These are phyloP conservation scores for Angomonas ambiguus DNA, from an alignment of 208 protist genomes.

Conservation along the genomic window DNA sequence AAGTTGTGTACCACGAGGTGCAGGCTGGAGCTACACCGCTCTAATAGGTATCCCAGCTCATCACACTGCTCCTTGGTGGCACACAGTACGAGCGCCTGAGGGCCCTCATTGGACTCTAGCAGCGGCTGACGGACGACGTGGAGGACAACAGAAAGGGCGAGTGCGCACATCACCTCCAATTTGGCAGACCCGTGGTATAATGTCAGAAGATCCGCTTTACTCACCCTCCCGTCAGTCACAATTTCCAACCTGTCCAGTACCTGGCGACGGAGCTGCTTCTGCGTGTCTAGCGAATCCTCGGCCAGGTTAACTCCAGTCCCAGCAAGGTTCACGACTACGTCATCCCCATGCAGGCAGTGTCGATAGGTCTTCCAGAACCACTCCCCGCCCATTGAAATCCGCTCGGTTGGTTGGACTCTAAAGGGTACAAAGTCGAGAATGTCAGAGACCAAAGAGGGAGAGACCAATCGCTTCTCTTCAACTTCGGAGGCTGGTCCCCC, in stretches of 20 bases:
- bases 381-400: slow-evolving; percentile 30
- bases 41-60: slow-evolving; percentile 41
- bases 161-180: slow-evolving; percentile 55
- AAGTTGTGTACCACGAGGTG: slow-evolving; percentile 81
- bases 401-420: not conserved
- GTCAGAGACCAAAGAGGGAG: slow-evolving; percentile 33
- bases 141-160: slow-evolving; percentile 50
- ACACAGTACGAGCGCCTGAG: slow-evolving; percentile 63
- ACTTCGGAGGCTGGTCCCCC: slow-evolving; percentile 20
- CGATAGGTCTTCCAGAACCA: slow-evolving; percentile 81
- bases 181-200: slow-evolving; percentile 39
- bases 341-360: slow-evolving; percentile 52
- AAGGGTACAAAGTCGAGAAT: slow-evolving; percentile 29
- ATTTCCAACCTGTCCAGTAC: not conserved
- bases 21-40: slow-evolving; percentile 43
- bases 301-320: slow-evolving; percentile 49
- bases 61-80: slow-evolving; percentile 74
- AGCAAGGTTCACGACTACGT: slow-evolving; percentile 42
- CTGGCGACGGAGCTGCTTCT: slow-evolving; percentile 30
- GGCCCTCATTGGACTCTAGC: slow-evolving; percentile 49
- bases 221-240: slow-evolving; percentile 1
- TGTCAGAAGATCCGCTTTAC: slow-evolving; percentile 8
- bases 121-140: slow-evolving; percentile 60
- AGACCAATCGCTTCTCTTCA: slow-evolving; percentile 35
- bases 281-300: slow-evolving; percentile 51